phyloP scores from a whole-genome alignment of 129 eudicot species.

The Tagetes erecta region DNA sequence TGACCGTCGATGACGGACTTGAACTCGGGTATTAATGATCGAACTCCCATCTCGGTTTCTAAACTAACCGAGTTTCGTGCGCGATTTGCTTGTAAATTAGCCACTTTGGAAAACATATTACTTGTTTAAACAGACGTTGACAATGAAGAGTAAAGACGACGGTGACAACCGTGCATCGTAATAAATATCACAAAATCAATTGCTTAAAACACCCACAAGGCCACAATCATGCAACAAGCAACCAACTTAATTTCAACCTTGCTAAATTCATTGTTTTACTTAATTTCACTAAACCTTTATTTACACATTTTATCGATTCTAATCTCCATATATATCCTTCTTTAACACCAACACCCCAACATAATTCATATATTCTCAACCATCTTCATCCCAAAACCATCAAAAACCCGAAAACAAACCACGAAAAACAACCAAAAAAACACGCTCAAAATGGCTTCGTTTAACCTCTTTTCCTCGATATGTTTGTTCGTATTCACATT shows the following conservation, averaged over 20 bases:
- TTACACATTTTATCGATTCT: constrained; percentile 30
- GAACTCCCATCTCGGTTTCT: no score
- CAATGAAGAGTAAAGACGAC: constrained; percentile 21
- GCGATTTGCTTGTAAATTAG: no score
- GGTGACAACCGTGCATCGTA: constrained; percentile 35
- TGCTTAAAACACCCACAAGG: constrained; percentile 25
- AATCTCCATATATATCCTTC: constrained; percentile 13
- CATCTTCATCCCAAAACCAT: background rate
- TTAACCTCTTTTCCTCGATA: background rate
- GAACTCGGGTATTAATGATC: no score
- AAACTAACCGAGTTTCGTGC: no score
- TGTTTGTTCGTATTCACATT: constrained; percentile 10
- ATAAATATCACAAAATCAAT: constrained; percentile 35
- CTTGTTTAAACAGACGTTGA: no score
- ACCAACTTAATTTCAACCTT: constrained; percentile 20
- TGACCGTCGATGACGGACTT: no score
- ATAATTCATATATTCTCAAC: constrained; percentile 12
- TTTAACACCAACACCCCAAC: constrained; percentile 23
- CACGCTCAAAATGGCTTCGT: constrained; percentile 21
- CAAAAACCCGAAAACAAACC: background rate
- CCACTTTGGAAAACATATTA: no score
- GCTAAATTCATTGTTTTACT: constrained; percentile 33
- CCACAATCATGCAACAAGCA: constrained; percentile 22
- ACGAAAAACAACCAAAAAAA: constrained; percentile 9
- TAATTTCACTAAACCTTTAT: constrained; percentile 25